Base-by-base conservation (phyloP, 192 early-diverging fungal species). In the Coemansia pectinata region DNA sequence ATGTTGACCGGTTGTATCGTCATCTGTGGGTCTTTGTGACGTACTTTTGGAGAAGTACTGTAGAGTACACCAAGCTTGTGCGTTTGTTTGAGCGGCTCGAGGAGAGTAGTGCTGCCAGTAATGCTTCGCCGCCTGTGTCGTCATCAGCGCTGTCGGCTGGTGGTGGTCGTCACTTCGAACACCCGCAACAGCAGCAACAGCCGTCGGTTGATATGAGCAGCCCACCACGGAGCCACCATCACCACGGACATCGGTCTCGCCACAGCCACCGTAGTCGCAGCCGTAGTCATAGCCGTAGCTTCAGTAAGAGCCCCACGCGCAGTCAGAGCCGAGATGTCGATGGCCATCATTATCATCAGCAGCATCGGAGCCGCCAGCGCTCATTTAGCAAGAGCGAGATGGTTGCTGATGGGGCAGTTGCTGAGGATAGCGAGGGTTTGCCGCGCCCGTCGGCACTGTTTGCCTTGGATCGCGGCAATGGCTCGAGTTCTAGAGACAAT, bases 11-110 rank as follows among this genome's bases (percentile, higher is more conserved):
- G 79, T 67, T 84, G 27, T 73, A 84, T 62, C 83, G 80, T 33
- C 88, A 88, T 73, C 69, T 88, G 65, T 95, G 87, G 94, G 87
- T 87, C 67, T 91, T 85, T 83, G 89, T 82, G 64, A 86, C 87
- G 27, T 85, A 83, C 59, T 93, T 86, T 69, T 90, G 89, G 91
- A 88, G 89, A 19, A 77, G 74, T 52, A 65, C 84, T 27, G 77
- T 93, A 25, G 74, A 87, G 47, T 75, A 86, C 58, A 66, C 76
- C 19, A 73, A 88, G 70, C 52, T 90, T 41, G 71, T 84, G 71
- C 59, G 82, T 42, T 69, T 89, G 59, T 90, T 89, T 86, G 82
- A 81, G 60, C 71, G 86, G 25, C 55, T 86, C 52, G 78, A 87
- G 82, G 66, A 74, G 63, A 70, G 62, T 68, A 55, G 60, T 48